phyloP scores from a whole-genome alignment of 2,329 filamentous ascomycete genomes.

The Penicillium sp. region DNA sequence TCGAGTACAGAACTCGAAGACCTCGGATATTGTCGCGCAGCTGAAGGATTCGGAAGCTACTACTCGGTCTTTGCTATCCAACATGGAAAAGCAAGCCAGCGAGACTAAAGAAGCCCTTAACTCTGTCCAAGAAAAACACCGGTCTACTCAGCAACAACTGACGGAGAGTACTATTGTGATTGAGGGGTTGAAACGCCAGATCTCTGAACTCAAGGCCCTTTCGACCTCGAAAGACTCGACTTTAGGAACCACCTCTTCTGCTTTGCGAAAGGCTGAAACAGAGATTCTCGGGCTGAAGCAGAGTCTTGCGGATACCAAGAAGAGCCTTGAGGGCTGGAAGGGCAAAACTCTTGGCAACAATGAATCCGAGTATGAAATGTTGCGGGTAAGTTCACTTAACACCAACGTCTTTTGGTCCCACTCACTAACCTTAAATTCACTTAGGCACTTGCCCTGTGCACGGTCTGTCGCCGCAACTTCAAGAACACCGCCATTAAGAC shows the following conservation, averaged over 20 bases:
- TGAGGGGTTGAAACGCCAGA: slow-evolving; percentile 73
- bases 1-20: slow-evolving; percentile 81
- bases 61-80: slow-evolving; percentile 72
- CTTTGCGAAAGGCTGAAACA: slow-evolving; percentile 60
- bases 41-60: slow-evolving; percentile 86
- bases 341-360: slow-evolving; percentile 77
- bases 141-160: slow-evolving; percentile 69
- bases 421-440: slow-evolving; percentile 15
- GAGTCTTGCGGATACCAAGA: slow-evolving; percentile 73
- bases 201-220: slow-evolving; percentile 71
- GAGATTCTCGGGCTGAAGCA: slow-evolving; percentile 80
- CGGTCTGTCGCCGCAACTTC: slow-evolving; percentile 88
- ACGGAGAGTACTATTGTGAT: slow-evolving; percentile 68
- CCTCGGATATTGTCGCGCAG: slow-evolving; percentile 88
- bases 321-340: slow-evolving; percentile 84
- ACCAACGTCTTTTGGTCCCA: not conserved
- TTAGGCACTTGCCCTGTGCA: slow-evolving; percentile 80
- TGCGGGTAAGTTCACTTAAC: slow-evolving; percentile 66
- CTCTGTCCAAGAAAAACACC: slow-evolving; percentile 69
- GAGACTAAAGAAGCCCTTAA: slow-evolving; percentile 78
- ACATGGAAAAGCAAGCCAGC: slow-evolving; percentile 85
- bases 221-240: slow-evolving; percentile 75
- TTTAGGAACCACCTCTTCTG: slow-evolving; percentile 62
- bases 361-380: slow-evolving; percentile 78
- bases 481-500: slow-evolving; percentile 93